Evolutionary conservation across 805 yeast species (phyloP), one percentile per base, ranked within the genome.

Genomic region (Saturnispora quitensis): DNA sequence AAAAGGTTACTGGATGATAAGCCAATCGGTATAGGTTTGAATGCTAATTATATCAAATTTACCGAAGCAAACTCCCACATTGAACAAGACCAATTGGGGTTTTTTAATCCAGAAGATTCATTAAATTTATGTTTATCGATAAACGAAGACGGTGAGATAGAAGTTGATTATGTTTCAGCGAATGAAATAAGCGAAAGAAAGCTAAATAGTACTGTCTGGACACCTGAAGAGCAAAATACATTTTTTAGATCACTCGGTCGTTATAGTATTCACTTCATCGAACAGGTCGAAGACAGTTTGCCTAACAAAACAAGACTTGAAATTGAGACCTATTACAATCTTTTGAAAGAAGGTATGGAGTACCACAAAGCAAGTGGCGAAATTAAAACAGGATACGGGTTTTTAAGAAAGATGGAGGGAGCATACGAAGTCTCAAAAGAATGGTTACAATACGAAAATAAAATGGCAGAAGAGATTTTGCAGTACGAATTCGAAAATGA

Each of bases 211-310:
- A 38, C 22, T 20, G 45, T 43, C 27, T 81, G 86, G 86, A 60
- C 71, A 1, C 52, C 59, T 0, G 50, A 52, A 1, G 86, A 82
- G 50, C 81, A 81, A 56, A 76, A 75, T 20, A 40, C 51, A 13
- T 82, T 82, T 61, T 82, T 80, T 61, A 66, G 68, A 20, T 67
- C 73, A 22, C 60, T 82, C 33, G 72, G 76, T 1, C 64, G 81
- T 34, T 74, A 69, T 57, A 74, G 82, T 2, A 80, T 79, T 22
- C 72, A 72, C 50, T 59, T 73, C n/a, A 49, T 70, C 1, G 79
- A 77, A 8, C 49, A 61, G 12, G 75, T 81, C 1, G 58, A 63
- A 13, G 58, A 57, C 2, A 57, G 66, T 13, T 54, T 81, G 5
- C 73, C 73, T 0, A 53, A 58, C 5, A 81, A 81, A 4, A 53